Base-by-base conservation (phyloP, 352 stramenopile species). In the Thalassiosira hispida region DNA sequence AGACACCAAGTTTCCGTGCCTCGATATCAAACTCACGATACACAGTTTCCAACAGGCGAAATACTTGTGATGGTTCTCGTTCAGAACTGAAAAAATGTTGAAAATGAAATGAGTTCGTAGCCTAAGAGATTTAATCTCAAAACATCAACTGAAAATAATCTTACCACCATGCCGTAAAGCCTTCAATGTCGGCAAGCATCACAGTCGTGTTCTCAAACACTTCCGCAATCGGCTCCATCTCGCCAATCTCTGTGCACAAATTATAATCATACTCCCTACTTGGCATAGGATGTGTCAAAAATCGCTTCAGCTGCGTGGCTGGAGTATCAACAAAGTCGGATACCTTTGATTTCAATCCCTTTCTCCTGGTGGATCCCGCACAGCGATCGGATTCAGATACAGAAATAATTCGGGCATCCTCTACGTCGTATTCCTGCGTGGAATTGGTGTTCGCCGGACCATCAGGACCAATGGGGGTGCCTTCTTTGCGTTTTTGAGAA, bases 171-270 rank as follows among this genome's bases (percentile, higher is more conserved):
- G 77, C 63, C 0, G 79, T 86, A 40, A 86, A 86, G 7, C 77
- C 77, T 27, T 38, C 72, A 51, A 89, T 83, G 57, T 89, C 82
- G 4, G 73, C 65, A 67, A 85, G 76, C 35, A 86, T 73, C 3
- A 89, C 73, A 25, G 82, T 87, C 23, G 82, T 87, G 27, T 85
- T 68, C 2, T 73, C 38, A 52, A 87, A 90, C 0, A 85, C 42
- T 47, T 90, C 83, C 9, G 82, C 82, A 66, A 89, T 89, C 7
- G 81, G 70, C n/a, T 76, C 55, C 18, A 63, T 16, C 33, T 69
- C 44, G 0, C 20, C 47, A 57, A 35, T 57, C 23, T 57, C 38
- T 16, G n/a, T 55, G 11, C 25, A 35, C 33, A 79, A 40, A 31
- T 72, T 72, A 27, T 65, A 49, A 56, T 79, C 70, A 61, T 74